Conservation (phyloP, 2,329 filamentous ascomycete species). For the Ophiocordyceps sinensis region DNA sequence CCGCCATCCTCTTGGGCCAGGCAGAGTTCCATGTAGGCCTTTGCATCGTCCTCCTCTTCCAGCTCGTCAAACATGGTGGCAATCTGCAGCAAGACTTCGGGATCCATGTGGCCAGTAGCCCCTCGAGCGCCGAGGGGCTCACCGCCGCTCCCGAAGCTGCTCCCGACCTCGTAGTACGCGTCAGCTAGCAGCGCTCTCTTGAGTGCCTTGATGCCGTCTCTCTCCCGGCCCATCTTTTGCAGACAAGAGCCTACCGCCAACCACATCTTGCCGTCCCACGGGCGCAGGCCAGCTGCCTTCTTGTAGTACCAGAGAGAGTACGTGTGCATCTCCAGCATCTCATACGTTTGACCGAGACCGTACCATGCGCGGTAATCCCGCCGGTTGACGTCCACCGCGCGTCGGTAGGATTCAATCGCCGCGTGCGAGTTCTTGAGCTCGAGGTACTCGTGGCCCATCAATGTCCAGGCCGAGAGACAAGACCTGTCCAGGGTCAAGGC, state of each 20-base stretch:
- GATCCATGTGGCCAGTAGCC: slow-evolving; percentile 55
- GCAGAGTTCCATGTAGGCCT: slow-evolving; percentile 90
- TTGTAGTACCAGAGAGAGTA: slow-evolving; percentile 98
- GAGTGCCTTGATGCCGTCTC: slow-evolving; percentile 88
- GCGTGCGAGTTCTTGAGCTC: slow-evolving; percentile 98
- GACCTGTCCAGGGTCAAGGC: slow-evolving; percentile 80
- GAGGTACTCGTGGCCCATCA: slow-evolving; percentile 98
- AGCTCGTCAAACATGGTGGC: slow-evolving; percentile 77
- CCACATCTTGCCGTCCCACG: slow-evolving; percentile 98
- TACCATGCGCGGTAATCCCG: slow-evolving; percentile 98
- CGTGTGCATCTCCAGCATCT: slow-evolving; percentile 94
- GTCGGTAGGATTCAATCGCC: slow-evolving; percentile 89
- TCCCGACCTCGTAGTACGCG: slow-evolving; percentile 62
- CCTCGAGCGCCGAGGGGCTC: slow-evolving; percentile 33
- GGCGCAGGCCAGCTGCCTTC: slow-evolving; percentile 79
- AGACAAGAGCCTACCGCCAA: slow-evolving; percentile 87
- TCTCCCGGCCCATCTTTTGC: slow-evolving; percentile 71
- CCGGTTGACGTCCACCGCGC: slow-evolving; percentile 89
- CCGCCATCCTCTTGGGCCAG: slow-evolving; percentile 80
- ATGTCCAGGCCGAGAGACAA: slow-evolving; percentile 89
- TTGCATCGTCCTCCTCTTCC: slow-evolving; percentile 63
- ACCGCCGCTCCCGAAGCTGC: slow-evolving; percentile 34
- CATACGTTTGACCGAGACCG: slow-evolving; percentile 89
- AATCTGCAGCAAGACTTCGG: slow-evolving; percentile 81
- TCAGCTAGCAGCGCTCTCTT: slow-evolving; percentile 85